These are phyloP conservation scores for Xylaria bambusicola DNA, from an alignment of 495 filamentous ascomycete species.

Conservation along the genomic window DNA sequence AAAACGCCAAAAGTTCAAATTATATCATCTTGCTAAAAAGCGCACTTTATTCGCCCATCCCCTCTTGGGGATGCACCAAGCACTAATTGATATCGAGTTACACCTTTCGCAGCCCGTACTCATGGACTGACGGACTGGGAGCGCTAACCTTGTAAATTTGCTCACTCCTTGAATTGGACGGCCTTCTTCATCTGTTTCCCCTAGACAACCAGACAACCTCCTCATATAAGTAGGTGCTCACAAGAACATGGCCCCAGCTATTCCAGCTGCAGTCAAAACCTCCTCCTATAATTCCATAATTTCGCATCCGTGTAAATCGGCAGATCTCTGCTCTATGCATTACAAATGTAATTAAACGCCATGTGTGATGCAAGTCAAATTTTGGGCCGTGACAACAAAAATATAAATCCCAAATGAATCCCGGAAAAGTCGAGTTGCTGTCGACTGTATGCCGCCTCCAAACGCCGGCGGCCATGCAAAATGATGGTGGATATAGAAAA, in stretches of 20 bases:
- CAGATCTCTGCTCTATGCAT: conserved; percentile 15
- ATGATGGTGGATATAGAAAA: conserved; percentile 16
- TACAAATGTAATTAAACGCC: conserved; percentile 29
- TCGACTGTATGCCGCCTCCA: conserved; percentile 30
- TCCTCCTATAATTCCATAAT: conserved; percentile 9
- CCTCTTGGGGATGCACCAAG: conserved; percentile 7
- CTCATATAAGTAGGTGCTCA: too few relatives aligned
- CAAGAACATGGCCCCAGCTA: too few relatives aligned
- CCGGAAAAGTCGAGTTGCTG: conserved; percentile 26
- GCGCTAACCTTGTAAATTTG: not conserved
- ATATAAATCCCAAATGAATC: conserved; percentile 18
- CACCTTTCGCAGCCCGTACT: too few relatives aligned
- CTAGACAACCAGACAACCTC: too few relatives aligned
- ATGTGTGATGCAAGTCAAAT: conserved; percentile 26
- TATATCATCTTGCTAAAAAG: too few relatives aligned
- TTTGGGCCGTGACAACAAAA: conserved; percentile 12
- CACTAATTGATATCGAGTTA: not conserved
- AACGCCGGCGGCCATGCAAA: conserved; percentile 36
- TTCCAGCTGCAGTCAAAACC: not conserved
- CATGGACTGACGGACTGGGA: not conserved
- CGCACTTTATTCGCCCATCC: too few relatives aligned
- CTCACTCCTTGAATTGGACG: not conserved
- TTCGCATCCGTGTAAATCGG: not conserved
- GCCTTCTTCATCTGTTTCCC: too few relatives aligned
- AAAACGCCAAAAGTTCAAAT: too few relatives aligned